Base-by-base conservation (phyloP, 2,329 filamentous ascomycete genomes). In the Aspergillus sp. region DNA sequence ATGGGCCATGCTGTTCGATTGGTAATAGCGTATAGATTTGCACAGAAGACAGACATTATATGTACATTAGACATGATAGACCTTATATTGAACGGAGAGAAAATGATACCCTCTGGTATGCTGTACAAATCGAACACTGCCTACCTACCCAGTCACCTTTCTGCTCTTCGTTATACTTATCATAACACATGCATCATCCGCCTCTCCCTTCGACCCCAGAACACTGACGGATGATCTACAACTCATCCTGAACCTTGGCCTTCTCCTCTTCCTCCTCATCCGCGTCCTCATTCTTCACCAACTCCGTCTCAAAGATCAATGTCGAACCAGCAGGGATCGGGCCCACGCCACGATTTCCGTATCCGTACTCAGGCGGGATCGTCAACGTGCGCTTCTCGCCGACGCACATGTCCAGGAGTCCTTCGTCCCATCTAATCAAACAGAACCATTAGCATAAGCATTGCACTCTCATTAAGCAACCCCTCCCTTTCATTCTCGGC, bases 351-450 rank as follows among this genome's bases (percentile, higher is more conserved):
- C 87, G 83, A 63, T 89, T 80, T 54, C 95, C 95, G 77, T 98
- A 99, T 52, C 87, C 95, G 72, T 89, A 81, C 72, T 88, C 86
- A 20, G 94, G 91, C n/a, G 92, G 92, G 58, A 99, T 95, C 20
- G 89, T 97, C 75, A 99, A 80, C 57, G 86, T 94, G 68, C 90
- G 86, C 83, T 93, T 94, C 83, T 98, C 94, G 63, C 95, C 94
- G 68, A 96, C 90, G 78, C 95, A 98, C 93, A 98, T 97, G 72
- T 91, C 91, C 56, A 95, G 69, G 45, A 98, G 84, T 53, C 94
- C 94, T 73, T 96, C 78, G 70, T 98, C 94, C 94, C 93, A 97
- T 72, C 88, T 91, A 68, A 69, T 29, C 1, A 67, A 69, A 1
- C 36, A 42, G 20, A n/a, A 12, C 65, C 16, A 49, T 62, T 53